phyloP scores from a whole-genome alignment of 768 basidiomycete species.

The Lactifluus subvellereus region DNA sequence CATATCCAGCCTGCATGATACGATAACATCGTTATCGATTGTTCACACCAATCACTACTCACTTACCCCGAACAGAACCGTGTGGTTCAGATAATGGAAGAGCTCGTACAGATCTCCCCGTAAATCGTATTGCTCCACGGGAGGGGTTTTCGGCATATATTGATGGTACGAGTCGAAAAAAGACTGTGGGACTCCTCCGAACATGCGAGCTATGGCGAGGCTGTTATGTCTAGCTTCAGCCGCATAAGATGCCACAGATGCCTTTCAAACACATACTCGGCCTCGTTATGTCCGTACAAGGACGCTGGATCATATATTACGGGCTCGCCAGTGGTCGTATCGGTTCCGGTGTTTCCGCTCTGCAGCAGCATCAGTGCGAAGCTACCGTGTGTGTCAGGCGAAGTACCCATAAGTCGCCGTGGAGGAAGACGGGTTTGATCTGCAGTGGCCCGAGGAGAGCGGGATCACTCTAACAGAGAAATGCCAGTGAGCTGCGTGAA shows the following conservation, averaged over 20 bases:
- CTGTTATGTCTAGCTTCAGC: slow-evolving; percentile 33
- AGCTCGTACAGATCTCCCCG: slow-evolving; percentile 68
- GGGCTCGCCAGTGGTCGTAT: slow-evolving; percentile 47
- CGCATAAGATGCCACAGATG: neutral
- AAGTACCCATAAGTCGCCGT: slow-evolving; percentile 77
- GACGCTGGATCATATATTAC: slow-evolving; percentile 76
- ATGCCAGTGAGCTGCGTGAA: neutral
- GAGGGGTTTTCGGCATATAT: slow-evolving; percentile 56
- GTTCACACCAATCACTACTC: neutral
- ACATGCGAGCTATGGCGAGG: slow-evolving; percentile 72
- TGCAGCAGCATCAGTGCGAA: slow-evolving; percentile 27
- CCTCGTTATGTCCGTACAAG: slow-evolving; percentile 76
- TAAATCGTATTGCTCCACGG: slow-evolving; percentile 56
- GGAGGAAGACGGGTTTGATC: slow-evolving; percentile 63
- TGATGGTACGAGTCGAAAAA: slow-evolving; percentile 67
- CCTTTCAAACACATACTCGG: slow-evolving; percentile 49
- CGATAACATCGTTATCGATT: neutral
- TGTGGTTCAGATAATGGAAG: slow-evolving; percentile 81
- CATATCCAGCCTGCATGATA: slow-evolving; percentile 41
- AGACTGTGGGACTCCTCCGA: slow-evolving; percentile 61
- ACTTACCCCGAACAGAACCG: slow-evolving; percentile 70
- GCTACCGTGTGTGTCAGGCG: neutral
- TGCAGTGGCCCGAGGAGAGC: slow-evolving; percentile 52
- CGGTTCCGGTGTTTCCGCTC: slow-evolving; percentile 71
- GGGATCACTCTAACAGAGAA: slow-evolving; percentile 58